phyloP scores from a whole-genome alignment of 2,329 filamentous ascomycete genomes.

The Aspergillus thermomutatus region DNA sequence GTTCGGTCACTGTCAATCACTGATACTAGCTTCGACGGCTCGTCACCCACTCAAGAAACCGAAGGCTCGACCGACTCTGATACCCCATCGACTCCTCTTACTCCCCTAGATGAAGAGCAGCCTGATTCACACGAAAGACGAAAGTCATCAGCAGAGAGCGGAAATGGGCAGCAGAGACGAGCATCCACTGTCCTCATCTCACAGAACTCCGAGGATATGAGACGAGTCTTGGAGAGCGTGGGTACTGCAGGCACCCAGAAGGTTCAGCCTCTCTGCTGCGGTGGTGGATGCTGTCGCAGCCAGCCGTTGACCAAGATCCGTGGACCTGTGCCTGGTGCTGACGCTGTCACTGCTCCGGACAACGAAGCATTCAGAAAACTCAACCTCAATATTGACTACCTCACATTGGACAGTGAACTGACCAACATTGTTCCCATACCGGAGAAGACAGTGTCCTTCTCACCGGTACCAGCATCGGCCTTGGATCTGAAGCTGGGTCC shows the following conservation, averaged over 20 bases:
- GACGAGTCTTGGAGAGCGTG: constrained; percentile 54
- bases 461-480: constrained; percentile 33
- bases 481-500: constrained; percentile 34
- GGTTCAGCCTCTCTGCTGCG: constrained; percentile 62
- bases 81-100: constrained; percentile 40
- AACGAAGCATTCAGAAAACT: constrained; percentile 83
- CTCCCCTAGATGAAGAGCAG: constrained; percentile 38
- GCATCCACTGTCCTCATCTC: constrained; percentile 53
- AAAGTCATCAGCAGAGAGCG: constrained; percentile 14
- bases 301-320: constrained; percentile 50
- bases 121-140: constrained; percentile 32
- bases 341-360: constrained; percentile 61
- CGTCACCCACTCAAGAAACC: constrained; percentile 28
- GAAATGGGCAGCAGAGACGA: constrained; percentile 33
- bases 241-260: constrained; percentile 54
- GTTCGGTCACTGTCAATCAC: constrained; percentile 37
- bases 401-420: constrained; percentile 67
- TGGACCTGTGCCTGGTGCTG: constrained; percentile 37
- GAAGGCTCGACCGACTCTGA: constrained; percentile 36
- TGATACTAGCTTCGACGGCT: constrained; percentile 28
- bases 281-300: constrained; percentile 62
- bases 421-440: constrained; percentile 71
- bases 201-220: constrained; percentile 57
- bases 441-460: constrained; percentile 69
- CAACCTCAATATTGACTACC: constrained; percentile 68